Percentiles rank a stretch among this genome's conserved stretches.
These are phyloP conservation scores for Zygosaccharomyces pseudobailii DNA, from an alignment of 1,139 yeast genomes.

Conservation along the genomic window DNA sequence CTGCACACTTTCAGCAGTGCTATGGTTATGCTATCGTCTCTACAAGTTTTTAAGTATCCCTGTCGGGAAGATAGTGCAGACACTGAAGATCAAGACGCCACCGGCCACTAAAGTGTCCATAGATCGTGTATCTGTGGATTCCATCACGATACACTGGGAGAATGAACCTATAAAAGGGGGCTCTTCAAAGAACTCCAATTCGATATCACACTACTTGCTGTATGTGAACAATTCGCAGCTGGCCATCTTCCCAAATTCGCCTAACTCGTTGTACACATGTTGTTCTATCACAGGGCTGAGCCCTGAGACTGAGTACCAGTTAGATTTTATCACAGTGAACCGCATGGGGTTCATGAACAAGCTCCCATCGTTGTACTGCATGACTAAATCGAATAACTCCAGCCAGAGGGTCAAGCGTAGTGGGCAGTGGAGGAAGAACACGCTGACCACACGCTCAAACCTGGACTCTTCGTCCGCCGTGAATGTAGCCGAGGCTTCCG, in stretches of 20 bases:
- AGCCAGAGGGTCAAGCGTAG: constrained; percentile 6
- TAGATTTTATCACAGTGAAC: constrained; percentile 54
- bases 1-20: constrained; percentile 16
- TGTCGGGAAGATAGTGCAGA: constrained; percentile 44
- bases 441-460: constrained; percentile 8
- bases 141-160: constrained; percentile 58
- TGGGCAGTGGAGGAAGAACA: constrained; percentile 25
- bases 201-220: constrained; percentile 26
- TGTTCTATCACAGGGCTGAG: constrained; percentile 43
- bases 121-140: constrained; percentile 46
- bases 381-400: constrained; percentile 34
- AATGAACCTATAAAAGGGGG: constrained; percentile 24
- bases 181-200: constrained; percentile 5
- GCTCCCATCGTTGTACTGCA: constrained; percentile 42
- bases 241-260: constrained; percentile 29
- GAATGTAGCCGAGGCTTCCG: neutral
- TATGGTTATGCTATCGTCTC: constrained; percentile 29
- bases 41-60: constrained; percentile 39
- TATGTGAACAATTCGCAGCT: constrained; percentile 30
- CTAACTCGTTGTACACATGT: constrained; percentile 33
- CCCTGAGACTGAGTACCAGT: constrained; percentile 47
- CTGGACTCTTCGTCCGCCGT: neutral
- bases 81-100: constrained; percentile 52
- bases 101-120: constrained; percentile 53
- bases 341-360: constrained; percentile 43